A percentile compares a stretch with the other conserved stretches of the same genome.
Evolutionary conservation across 148 eudicot genomes (phyloP).

Genomic region (Tetragonia tetragonoides): DNA sequence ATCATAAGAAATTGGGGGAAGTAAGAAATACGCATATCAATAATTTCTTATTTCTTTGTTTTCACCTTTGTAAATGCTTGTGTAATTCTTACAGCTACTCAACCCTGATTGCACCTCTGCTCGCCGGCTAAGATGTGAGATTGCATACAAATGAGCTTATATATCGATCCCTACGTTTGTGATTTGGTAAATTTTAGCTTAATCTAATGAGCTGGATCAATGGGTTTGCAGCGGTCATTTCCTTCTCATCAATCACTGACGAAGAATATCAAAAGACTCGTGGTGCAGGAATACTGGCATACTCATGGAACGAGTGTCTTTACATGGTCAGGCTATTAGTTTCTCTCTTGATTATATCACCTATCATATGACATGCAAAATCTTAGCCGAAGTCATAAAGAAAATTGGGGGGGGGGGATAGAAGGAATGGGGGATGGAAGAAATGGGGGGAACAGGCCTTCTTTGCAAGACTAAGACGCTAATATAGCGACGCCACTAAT

Average conservation of each 20-base stretch:
- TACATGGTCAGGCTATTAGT: slow-evolving; percentile 43
- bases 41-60: neutral
- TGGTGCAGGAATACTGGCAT: slow-evolving; percentile 48
- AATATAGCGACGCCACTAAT: neutral
- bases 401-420: no score
- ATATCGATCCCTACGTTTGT: neutral
- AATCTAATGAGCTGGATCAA: slow-evolving; percentile 10
- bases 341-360: neutral
- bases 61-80: slow-evolving; percentile 6
- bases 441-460: neutral
- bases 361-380: neutral
- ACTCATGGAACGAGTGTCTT: slow-evolving; percentile 72
- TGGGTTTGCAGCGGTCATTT: slow-evolving; percentile 63
- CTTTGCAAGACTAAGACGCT: neutral
- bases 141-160: neutral
- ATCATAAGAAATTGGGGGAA: slow-evolving; percentile 63
- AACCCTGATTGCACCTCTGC: slow-evolving; percentile 61
- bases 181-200: neutral
- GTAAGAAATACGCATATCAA: slow-evolving; percentile 36
- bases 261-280: slow-evolving; percentile 51
- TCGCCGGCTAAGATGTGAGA: slow-evolving; percentile 67
- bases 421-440: no score
- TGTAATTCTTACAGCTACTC: slow-evolving; percentile 38
- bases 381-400: neutral
- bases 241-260: slow-evolving; percentile 63